phyloP scores from a whole-genome alignment of 176 grass and related monocot species.

The Juncus effusus region DNA sequence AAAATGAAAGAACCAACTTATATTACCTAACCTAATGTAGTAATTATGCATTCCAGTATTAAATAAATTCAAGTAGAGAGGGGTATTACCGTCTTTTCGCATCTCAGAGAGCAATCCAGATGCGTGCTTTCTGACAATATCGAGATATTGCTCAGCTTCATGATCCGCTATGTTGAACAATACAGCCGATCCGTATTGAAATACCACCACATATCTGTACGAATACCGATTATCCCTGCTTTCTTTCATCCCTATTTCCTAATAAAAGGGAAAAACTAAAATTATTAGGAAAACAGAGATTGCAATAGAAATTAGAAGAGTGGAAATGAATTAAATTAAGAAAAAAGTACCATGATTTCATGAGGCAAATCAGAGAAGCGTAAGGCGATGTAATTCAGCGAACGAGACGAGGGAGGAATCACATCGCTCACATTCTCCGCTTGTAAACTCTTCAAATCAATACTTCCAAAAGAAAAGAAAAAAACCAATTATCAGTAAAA shows the following conservation, averaged over 20 bases:
- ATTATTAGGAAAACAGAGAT: conserved; percentile 20
- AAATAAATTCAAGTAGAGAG: background rate
- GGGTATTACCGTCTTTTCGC: conserved; percentile 76
- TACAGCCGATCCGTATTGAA: conserved; percentile 53
- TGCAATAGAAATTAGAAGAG: background rate
- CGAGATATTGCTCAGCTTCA: conserved; percentile 83
- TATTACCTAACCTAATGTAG: background rate
- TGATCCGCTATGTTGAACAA: conserved; percentile 90
- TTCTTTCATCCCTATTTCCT: conserved; percentile 69
- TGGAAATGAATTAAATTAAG: conserved; percentile 1
- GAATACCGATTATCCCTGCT: conserved; percentile 44
- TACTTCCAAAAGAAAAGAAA: conserved; percentile 48
- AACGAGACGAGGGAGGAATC: conserved; percentile 67
- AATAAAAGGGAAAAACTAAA: conserved; percentile 22
- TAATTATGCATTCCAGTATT: no score
- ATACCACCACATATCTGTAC: no score
- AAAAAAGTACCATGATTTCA: conserved; percentile 57
- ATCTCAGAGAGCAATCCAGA: conserved; percentile 76
- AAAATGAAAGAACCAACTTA: background rate
- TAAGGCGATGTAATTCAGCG: conserved; percentile 71
- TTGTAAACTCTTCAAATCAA: conserved; percentile 90
- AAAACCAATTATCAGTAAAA: background rate
- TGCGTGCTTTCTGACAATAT: conserved; percentile 84
- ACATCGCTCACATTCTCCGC: conserved; percentile 53
- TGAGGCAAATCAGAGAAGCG: conserved; percentile 65